Evolutionary conservation across 257 asterid species (phyloP).

Genomic region (Solanum infundibuliforme): DNA sequence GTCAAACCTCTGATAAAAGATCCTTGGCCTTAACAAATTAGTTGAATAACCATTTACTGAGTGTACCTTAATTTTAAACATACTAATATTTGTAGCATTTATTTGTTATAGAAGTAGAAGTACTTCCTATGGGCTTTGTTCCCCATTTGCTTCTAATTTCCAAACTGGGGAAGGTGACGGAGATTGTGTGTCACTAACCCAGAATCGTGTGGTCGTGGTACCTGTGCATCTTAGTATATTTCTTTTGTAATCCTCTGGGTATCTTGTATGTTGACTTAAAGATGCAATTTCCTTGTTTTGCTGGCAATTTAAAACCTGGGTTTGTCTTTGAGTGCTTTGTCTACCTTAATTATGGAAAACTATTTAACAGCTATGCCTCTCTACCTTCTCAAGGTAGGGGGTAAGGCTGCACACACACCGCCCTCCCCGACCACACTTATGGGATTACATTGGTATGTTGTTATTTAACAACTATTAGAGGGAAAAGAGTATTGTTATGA

Average conservation of each 20-base stretch:
- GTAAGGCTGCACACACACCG: not conserved
- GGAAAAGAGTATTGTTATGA: not conserved
- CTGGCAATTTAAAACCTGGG: not conserved
- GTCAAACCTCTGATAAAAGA: not conserved
- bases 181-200: not conserved
- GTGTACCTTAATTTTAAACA: not conserved
- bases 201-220: not conserved
- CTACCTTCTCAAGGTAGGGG: not conserved
- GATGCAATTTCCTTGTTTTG: not conserved
- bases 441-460: not conserved
- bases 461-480: not conserved
- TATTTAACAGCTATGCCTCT: not conserved
- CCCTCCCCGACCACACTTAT: not conserved
- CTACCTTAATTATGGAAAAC: not conserved
- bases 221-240: not conserved
- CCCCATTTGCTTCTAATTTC: not conserved
- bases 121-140: not conserved
- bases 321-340: not conserved
- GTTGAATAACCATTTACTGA: not conserved
- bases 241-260: not conserved
- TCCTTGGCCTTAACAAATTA: not conserved
- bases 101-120: not conserved
- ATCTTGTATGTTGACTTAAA: not conserved
- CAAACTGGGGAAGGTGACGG: not conserved
- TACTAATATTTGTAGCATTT: not conserved